Evolutionary conservation across 2,329 filamentous ascomycete genomes (phyloP).

Genomic region (Fusarium pseudonygamai): DNA sequence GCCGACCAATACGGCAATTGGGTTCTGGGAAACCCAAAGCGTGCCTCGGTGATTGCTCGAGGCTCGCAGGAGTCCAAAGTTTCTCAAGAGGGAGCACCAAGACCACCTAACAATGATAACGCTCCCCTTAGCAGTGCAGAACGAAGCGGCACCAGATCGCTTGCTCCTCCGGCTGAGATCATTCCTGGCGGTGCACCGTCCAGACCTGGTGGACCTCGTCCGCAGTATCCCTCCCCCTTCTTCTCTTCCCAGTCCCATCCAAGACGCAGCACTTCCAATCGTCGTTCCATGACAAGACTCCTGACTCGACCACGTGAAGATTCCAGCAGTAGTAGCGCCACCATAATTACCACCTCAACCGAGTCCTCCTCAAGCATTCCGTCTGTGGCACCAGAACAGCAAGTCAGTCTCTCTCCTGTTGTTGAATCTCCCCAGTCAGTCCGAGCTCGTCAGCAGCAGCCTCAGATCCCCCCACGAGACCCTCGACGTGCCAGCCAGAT

Average conservation of each 20-base stretch:
- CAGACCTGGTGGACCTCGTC: constrained; percentile 33
- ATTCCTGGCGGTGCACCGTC: constrained; percentile 39
- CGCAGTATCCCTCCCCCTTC: constrained; percentile 35
- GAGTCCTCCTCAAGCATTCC: constrained; percentile 37
- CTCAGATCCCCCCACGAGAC: constrained; percentile 43
- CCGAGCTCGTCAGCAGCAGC: constrained; percentile 45
- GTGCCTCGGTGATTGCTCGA: constrained; percentile 40
- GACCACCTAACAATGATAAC: constrained; percentile 34
- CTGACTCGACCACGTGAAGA: constrained; percentile 37
- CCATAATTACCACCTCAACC: constrained; percentile 46
- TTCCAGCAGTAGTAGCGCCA: constrained; percentile 48
- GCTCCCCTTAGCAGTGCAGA: not conserved
- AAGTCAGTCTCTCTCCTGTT: constrained; percentile 58
- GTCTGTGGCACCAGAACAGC: constrained; percentile 32
- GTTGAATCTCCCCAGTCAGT: constrained; percentile 55
- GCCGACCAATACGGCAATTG: constrained; percentile 64
- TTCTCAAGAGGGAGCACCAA: constrained; percentile 16
- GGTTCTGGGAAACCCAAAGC: constrained; percentile 56
- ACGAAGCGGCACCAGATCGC: constrained; percentile 3
- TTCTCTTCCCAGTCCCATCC: constrained; percentile 39
- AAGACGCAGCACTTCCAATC: constrained; percentile 32
- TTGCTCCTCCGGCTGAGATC: constrained; percentile 47
- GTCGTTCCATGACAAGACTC: constrained; percentile 34
- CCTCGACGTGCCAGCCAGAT: constrained; percentile 34
- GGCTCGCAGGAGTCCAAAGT: constrained; percentile 27